Percentiles rank a stretch among this genome's conserved stretches.
Evolutionary conservation across 306 rosid species (phyloP).

Genomic region (Leucaena leucocephala): DNA sequence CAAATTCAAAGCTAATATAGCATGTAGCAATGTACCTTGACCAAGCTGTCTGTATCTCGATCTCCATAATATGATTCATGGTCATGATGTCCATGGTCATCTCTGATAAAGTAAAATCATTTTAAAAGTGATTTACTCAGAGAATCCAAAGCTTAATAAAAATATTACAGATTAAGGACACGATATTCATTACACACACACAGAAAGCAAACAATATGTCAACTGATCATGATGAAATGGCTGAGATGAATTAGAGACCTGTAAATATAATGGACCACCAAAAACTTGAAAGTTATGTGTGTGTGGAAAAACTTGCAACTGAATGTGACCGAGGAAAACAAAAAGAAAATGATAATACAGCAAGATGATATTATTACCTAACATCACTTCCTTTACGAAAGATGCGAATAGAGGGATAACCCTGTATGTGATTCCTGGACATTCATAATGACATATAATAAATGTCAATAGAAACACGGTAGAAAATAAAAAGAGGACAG

Average conservation of each 20-base stretch:
- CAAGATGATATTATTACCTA: conserved; percentile 54
- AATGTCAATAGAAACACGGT: conserved; percentile 31
- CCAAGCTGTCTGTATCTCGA: conserved; percentile 87
- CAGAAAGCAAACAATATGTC: conserved; percentile 3
- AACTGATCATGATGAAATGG: conserved; percentile 21
- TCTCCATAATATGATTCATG: conserved; percentile 96
- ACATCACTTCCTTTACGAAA: conserved; percentile 94
- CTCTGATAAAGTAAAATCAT: conserved; percentile 56
- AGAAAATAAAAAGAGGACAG: conserved; percentile 31
- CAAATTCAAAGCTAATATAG: conserved; percentile 29
- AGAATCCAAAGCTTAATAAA: conserved; percentile 22
- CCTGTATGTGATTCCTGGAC: conserved; percentile 94
- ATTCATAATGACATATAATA: conserved; percentile 35
- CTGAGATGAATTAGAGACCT: conserved; percentile 10
- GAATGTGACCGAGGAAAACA: neutral
- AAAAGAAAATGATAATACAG: neutral
- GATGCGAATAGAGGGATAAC: conserved; percentile 96
- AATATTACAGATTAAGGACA: conserved; percentile 14
- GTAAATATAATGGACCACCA: conserved; percentile 16
- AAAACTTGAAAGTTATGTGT: neutral
- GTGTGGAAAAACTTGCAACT: conserved; percentile 8
- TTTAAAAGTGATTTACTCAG: conserved; percentile 27
- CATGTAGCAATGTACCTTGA: conserved; percentile 79
- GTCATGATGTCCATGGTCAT: conserved; percentile 90
- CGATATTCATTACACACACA: conserved; percentile 2